phyloP scores from a whole-genome alignment of 495 filamentous ascomycete genomes.

The Aspergillus ellipticus region DNA sequence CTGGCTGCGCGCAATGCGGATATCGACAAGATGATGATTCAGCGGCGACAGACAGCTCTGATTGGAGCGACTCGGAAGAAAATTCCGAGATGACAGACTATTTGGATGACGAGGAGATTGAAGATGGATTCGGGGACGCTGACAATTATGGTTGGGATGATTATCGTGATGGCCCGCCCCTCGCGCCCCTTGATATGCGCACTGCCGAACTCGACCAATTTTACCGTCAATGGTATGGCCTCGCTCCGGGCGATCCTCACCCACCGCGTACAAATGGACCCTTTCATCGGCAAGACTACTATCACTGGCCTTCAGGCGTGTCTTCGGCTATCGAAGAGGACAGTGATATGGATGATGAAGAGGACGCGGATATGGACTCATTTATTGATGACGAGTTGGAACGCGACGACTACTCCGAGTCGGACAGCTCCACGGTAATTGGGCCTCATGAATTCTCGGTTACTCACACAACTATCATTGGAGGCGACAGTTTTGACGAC shows the following conservation, averaged over 20 bases:
- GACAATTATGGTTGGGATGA: slow-evolving; percentile 21
- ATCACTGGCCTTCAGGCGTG: background rate
- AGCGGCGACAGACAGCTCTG: slow-evolving; percentile 21
- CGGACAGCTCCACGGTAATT: slow-evolving; percentile 30
- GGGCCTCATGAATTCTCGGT: slow-evolving; percentile 18
- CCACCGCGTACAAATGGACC: background rate
- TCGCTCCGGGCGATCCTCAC: background rate
- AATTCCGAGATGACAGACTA: slow-evolving; percentile 33
- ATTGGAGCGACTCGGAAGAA: slow-evolving; percentile 27
- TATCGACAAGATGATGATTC: slow-evolving; percentile 42
- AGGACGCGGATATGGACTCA: slow-evolving; percentile 36
- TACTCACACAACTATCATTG: slow-evolving; percentile 8
- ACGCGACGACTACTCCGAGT: slow-evolving; percentile 21
- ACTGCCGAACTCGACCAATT: slow-evolving; percentile 9
- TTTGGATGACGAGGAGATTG: slow-evolving; percentile 29
- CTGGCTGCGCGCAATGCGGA: slow-evolving; percentile 53
- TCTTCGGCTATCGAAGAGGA: slow-evolving; percentile 12
- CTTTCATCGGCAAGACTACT: background rate
- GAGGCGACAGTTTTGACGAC: background rate
- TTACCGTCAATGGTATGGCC: background rate
- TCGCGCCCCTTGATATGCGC: slow-evolving; percentile 9
- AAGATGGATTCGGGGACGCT: slow-evolving; percentile 24
- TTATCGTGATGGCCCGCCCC: slow-evolving; percentile 18
- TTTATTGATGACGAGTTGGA: slow-evolving; percentile 39
- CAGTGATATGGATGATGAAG: slow-evolving; percentile 31